Conservation (phyloP, 345 rosid species). For the Theobroma cacao region DNA sequence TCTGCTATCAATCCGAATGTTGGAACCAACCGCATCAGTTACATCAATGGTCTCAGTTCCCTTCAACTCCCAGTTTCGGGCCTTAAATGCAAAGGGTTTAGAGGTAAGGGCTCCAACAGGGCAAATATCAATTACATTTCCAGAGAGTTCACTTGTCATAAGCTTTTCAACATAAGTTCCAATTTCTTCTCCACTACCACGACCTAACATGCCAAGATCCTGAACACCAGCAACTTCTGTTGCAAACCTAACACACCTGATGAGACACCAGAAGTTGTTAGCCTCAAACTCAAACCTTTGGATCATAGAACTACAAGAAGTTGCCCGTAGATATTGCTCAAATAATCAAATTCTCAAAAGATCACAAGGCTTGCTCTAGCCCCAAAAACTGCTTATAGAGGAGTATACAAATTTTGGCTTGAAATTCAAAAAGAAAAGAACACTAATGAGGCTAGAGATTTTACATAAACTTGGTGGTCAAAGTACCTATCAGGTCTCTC, state of each 20-base stretch:
- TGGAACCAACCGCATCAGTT: constrained; percentile 95
- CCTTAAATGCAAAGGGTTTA: constrained; percentile 97
- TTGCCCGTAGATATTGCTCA: background rate
- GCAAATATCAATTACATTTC: constrained; percentile 96
- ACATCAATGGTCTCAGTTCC: constrained; percentile 97
- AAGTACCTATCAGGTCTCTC: too few relatives aligned
- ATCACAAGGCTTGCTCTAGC: background rate
- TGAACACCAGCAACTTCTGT: constrained; percentile 95
- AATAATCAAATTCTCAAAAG: background rate
- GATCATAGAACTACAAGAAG: background rate
- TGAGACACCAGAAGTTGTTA: constrained; percentile 7
- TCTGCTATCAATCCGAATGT: constrained; percentile 93
- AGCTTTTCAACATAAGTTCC: constrained; percentile 98
- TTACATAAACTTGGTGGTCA: background rate
- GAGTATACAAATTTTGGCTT: background rate
- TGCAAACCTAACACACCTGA: constrained; percentile 98
- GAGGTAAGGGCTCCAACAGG: constrained; percentile 99
- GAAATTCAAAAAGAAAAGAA: background rate
- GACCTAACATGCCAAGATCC: constrained; percentile 99
- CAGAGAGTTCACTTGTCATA: constrained; percentile 99
- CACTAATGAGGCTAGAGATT: background rate
- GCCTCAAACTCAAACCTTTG: background rate
- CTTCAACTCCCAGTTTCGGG: constrained; percentile 98
- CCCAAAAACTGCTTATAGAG: background rate
- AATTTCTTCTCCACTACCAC: constrained; percentile 99